Evolutionary conservation across 2,329 filamentous ascomycete genomes (phyloP).

Genomic region (Albophoma yamanashiensis): DNA sequence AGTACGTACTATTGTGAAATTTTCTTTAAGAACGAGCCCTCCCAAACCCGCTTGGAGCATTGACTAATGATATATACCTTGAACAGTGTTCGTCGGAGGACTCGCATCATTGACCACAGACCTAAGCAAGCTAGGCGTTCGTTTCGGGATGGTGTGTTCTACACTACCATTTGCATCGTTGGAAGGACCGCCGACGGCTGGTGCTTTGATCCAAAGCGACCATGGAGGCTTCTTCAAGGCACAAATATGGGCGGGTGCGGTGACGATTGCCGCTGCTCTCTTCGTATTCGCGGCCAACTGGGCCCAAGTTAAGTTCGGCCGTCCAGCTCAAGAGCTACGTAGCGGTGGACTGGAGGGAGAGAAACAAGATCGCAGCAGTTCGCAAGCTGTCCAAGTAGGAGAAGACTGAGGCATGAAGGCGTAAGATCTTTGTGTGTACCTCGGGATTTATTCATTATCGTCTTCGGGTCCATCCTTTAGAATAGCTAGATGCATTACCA

Average conservation of each 20-base stretch:
- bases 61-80: neutral
- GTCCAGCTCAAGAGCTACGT: neutral
- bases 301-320: neutral
- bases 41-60: neutral
- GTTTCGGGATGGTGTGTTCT: neutral
- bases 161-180: neutral
- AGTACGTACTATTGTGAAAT: neutral
- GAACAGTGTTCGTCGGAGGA: neutral
- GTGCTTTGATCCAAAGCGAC: neutral
- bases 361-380: neutral
- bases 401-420: neutral
- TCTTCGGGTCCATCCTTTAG: too few species aligned
- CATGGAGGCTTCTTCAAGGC: neutral
- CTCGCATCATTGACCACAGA: neutral
- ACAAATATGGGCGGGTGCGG: neutral
- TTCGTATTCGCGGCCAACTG: neutral
- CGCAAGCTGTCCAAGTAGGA: neutral
- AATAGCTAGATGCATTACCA: too few species aligned
- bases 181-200: neutral
- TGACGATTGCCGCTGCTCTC: neutral
- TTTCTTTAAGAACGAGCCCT: neutral
- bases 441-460: too few species aligned
- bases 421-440: neutral
- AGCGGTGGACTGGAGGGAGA: neutral
- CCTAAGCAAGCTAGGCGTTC: neutral